Base-by-base conservation (phyloP, 768 basidiomycete genomes). In the Auriscalpium microsporum region DNA sequence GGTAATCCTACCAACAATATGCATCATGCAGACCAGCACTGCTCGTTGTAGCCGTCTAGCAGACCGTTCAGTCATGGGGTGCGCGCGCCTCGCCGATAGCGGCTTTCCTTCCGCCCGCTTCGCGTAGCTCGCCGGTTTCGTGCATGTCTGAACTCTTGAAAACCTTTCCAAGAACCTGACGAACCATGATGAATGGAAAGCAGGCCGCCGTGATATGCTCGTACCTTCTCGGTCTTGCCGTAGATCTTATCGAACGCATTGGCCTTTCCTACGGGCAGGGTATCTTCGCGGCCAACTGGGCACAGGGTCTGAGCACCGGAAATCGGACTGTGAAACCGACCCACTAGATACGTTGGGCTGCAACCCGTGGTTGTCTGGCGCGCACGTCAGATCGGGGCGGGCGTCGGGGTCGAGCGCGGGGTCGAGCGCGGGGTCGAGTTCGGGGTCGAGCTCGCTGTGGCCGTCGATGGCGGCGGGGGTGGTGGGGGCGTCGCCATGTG, bases 141-240 rank as follows among this genome's bases (percentile, higher is more conserved):
- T 80, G 77, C 66, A 79, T 51, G 8, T 75, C 80, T 0, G 73
- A 65, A 10, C 83, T 80, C 19, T 72, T 53, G 13, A 69, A 68
- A 37, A 70, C 53, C 64, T 83, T 83, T 8, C 82, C 81, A 33
- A 76, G 60, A 44, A 81, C 67, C 80, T 82, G 47, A 19, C 19
- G 6, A 35, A 10, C 11, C 40, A 5, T 37, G 13, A 42, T 42
- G 2, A 42, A 17, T 10, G 56, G 63, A 2, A 7, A 1, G 28
- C 28, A 28, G 7, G 28, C 28, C 21, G 21, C 21, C 28, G 28
- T 28, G 28, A 28, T 28, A 28, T 4, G 7, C 21, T 21, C 28
- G 28, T 13, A 80, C 82, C 74, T 83, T 76, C 61, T 84, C 72
- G 0, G 77, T 72, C 70, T 84, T 83, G 3, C 83, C 82, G 37